These are phyloP conservation scores for Neurospora africana DNA, from an alignment of 495 filamentous ascomycete species.

Conservation along the genomic window DNA sequence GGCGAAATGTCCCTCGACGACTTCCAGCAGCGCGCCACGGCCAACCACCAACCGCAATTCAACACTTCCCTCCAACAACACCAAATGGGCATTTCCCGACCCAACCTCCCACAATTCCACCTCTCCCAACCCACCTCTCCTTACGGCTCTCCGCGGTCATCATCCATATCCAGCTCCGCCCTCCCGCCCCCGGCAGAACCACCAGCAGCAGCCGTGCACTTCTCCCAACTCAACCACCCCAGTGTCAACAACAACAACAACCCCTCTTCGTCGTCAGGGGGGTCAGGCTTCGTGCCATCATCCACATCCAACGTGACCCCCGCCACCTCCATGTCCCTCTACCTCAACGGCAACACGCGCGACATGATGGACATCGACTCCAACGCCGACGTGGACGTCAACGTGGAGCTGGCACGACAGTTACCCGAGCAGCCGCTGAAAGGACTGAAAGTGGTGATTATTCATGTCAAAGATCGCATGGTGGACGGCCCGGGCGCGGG, in stretches of 20 bases:
- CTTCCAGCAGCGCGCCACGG: slow-evolving; percentile 9
- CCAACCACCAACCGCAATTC: background rate
- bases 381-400: background rate
- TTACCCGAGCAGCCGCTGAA: slow-evolving; percentile 20
- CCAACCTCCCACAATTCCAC: background rate
- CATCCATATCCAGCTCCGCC: background rate
- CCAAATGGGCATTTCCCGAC: background rate
- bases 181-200: background rate
- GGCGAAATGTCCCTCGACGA: slow-evolving; percentile 27
- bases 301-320: background rate
- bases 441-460: slow-evolving; percentile 59
- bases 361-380: background rate
- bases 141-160: background rate
- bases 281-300: background rate
- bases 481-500: slow-evolving; percentile 48
- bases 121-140: background rate
- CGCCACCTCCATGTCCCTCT: background rate
- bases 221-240: background rate
- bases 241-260: background rate
- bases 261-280: background rate
- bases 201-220: background rate
- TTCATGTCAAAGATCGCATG: slow-evolving; percentile 71
- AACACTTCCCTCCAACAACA: background rate
- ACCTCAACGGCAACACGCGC: background rate
- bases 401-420: background rate